Evolutionary conservation across 2,329 filamentous ascomycete species (phyloP).

Genomic region (Penicillium sp.): DNA sequence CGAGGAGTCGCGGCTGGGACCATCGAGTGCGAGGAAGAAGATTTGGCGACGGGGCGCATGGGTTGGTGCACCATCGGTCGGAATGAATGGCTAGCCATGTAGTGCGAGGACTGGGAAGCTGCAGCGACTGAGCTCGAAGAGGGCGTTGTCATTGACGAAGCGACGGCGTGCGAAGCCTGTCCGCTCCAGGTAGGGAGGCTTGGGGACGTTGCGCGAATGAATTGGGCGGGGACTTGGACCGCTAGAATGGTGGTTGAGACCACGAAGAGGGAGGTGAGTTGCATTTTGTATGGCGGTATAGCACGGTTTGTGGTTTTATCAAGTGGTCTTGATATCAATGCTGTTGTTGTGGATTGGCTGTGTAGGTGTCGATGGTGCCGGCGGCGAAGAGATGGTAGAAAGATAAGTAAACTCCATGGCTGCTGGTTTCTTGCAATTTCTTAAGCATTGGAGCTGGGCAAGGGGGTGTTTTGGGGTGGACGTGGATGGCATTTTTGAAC

Average conservation of each 20-base stretch:
- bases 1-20: background rate
- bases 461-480: slow-evolving; percentile 8
- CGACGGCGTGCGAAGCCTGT: background rate
- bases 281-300: slow-evolving; percentile 18
- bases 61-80: background rate
- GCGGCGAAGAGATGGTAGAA: background rate
- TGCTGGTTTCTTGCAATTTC: background rate
- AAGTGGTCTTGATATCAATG: background rate
- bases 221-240: slow-evolving; percentile 11
- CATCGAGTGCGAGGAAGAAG: background rate
- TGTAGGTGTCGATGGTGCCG: background rate
- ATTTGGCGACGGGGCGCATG: background rate
- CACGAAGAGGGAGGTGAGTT: slow-evolving; percentile 20
- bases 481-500: slow-evolving; percentile 16
- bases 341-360: background rate
- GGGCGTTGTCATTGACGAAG: slow-evolving; percentile 1
- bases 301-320: background rate
- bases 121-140: background rate
- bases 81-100: background rate
- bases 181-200: background rate
- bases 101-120: background rate
- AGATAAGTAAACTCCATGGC: no score
- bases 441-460: background rate
- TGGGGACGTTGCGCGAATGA: background rate
- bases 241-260: slow-evolving; percentile 24